Evolutionary conservation across 345 rosid species (phyloP).

Genomic region (Rhizophora mangle): DNA sequence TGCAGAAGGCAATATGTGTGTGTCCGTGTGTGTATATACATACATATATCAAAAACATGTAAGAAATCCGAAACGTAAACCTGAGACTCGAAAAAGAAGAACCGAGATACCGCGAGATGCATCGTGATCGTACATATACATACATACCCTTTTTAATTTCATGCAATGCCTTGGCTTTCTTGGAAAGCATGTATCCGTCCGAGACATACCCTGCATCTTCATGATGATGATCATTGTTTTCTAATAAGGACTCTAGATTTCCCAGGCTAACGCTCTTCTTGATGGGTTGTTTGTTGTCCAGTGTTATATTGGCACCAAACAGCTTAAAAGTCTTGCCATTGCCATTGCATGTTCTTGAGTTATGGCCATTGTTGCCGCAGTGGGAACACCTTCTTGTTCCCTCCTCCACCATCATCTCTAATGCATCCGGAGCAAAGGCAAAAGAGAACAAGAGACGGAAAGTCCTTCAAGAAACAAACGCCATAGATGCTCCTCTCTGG

Average conservation of each 20-base stretch:
- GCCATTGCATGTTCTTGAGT: conserved; percentile 44
- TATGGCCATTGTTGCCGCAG: conserved; percentile 50
- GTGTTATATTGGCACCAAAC: conserved; percentile 52
- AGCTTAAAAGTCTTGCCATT: conserved; percentile 36
- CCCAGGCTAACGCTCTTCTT: conserved; percentile 46
- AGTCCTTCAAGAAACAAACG: too few species aligned
- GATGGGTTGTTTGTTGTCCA: conserved; percentile 25
- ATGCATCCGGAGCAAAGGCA: too few species aligned
- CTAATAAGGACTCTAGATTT: conserved; percentile 26
- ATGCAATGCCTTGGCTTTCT: conserved; percentile 18
- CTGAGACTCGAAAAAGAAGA: too few species aligned
- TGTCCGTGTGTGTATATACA: too few species aligned
- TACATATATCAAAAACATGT: too few species aligned
- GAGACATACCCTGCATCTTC: conserved; percentile 48
- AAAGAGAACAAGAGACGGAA: too few species aligned
- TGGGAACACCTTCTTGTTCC: conserved; percentile 41
- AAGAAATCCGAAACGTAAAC: too few species aligned
- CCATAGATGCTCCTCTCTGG: neutral
- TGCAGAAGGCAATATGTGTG: too few species aligned
- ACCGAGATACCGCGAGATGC: too few species aligned
- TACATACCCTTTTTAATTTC: conserved; percentile 44
- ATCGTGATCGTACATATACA: neutral
- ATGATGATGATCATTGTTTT: conserved; percentile 9
- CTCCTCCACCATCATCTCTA: conserved; percentile 27
- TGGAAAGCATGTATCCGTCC: conserved; percentile 43